Base-by-base conservation (phyloP, 2,329 filamentous ascomycete genomes). In the Aspergillus pseudonomiae region DNA sequence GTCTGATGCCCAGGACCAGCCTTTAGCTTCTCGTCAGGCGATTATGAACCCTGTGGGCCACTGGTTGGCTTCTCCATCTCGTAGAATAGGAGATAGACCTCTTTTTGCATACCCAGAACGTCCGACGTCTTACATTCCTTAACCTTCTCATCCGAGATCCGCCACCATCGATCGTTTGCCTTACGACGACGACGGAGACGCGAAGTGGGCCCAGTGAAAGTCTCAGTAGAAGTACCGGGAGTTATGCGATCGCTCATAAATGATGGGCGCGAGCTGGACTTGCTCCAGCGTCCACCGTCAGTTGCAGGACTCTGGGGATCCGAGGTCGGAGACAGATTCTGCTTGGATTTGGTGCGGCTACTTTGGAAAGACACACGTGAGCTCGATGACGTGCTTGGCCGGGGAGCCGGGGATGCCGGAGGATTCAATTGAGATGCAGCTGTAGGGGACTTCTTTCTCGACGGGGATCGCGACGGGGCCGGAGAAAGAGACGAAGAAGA, bases 11-110 rank as follows among this genome's bases (percentile, higher is more conserved):
- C 28, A 53, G 50, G 50, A n/a, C 16, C 26, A 32, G 28, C n/a
- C 30, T 53, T 53, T 24, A 34, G 28, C 50, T 34, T 53, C 50
- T 36, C 24, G 24, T 21, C 28, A 32, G 26, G 11, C 26, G n/a
- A 28, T 32, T 14, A 57, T 32, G 36, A 24, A 24, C 3, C 43
- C 19, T 60, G 59, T 9, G 19, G 24, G 46, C 36, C 61, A 57
- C 53, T 57, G 10, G 12, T 41, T 30, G 74, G 71, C 69, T 83
- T 83, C 67, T 94, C 91, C 71, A 96, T 81, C 82, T 98, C 94
- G 78, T 99, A 99, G 77, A 99, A 99, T 58, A 99, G 79, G 75
- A 99, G 81, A 77, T 99, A 99, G 0, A 98, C 94, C 78, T 99
- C 95, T 72, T 90, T 90, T 79, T 97, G 93, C 93, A 97, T 97